Conservation (phyloP, 106 monocot species). For the Iris macrosiphon region DNA sequence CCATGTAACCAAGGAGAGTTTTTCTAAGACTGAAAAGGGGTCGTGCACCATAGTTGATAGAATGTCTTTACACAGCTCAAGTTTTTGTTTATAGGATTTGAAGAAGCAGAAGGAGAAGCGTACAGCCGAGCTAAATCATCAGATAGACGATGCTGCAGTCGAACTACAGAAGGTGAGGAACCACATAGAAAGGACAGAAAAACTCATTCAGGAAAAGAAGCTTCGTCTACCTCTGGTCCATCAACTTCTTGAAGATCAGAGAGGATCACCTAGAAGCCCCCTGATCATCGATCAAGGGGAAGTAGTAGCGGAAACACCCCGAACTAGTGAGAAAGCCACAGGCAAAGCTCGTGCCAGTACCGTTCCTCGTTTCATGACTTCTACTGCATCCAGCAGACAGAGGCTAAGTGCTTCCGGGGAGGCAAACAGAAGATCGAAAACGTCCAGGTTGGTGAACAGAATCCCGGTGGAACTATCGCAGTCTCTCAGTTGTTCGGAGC, state of each 20-base stretch:
- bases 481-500: constrained; percentile 30
- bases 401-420: constrained; percentile 30
- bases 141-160: constrained; percentile 39
- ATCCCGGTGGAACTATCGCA: constrained; percentile 31
- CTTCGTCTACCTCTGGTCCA: neutral
- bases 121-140: constrained; percentile 30
- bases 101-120: constrained; percentile 41
- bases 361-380: constrained; percentile 68
- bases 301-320: constrained; percentile 12
- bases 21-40: no score
- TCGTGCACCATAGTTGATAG: no score
- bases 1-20: no score
- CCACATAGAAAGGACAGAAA: constrained; percentile 34
- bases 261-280: constrained; percentile 70
- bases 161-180: constrained; percentile 35
- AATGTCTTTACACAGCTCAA: no score
- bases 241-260: constrained; percentile 18
- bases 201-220: constrained; percentile 29
- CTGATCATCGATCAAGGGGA: constrained; percentile 28
- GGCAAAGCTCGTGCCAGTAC: constrained; percentile 1
- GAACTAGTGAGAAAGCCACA: constrained; percentile 12
- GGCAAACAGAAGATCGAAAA: constrained; percentile 15
- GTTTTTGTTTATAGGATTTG: constrained; percentile 49
- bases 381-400: constrained; percentile 61
- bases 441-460: constrained; percentile 17